These are phyloP conservation scores for Keqinozyma sinolaborantium DNA, from an alignment of 1,139 yeast species.

Conservation along the genomic window DNA sequence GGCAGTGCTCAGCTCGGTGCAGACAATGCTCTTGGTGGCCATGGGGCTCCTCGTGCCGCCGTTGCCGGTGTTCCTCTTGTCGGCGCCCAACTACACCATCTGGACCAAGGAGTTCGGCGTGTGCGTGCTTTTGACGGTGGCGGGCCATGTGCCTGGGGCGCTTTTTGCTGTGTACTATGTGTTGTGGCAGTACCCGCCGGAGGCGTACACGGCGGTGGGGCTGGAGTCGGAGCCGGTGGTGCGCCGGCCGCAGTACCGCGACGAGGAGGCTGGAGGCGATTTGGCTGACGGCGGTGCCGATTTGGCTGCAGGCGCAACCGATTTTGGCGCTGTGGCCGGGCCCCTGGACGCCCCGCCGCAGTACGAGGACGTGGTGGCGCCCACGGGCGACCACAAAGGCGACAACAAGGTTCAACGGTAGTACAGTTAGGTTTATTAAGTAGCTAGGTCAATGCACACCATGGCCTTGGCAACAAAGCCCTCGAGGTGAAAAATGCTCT, in stretches of 20 bases:
- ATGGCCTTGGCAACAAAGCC: constrained; percentile 89
- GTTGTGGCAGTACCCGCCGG: constrained; percentile 20
- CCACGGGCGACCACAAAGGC: constrained; percentile 18
- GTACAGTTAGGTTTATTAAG: neutral
- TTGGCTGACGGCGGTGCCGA: too few relatives aligned
- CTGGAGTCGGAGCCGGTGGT: neutral
- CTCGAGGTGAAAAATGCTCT: constrained; percentile 90
- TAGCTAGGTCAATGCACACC: constrained; percentile 44
- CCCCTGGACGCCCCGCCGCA: constrained; percentile 9
- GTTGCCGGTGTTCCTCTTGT: constrained; percentile 31
- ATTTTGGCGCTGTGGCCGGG: constrained; percentile 1
- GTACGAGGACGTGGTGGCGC: constrained; percentile 11
- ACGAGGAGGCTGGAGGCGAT: neutral
- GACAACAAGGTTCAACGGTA: constrained; percentile 31
- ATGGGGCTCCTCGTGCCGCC: constrained; percentile 39
- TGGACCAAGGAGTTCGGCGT: constrained; percentile 35
- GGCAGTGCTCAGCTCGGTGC: constrained; percentile 6
- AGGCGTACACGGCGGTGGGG: constrained; percentile 6
- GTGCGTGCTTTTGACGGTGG: constrained; percentile 29
- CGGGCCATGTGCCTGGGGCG: constrained; percentile 38
- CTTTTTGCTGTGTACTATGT: constrained; percentile 32
- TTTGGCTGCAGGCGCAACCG: too few relatives aligned
- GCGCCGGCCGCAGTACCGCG: constrained; percentile 1
- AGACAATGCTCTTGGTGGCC: constrained; percentile 24
- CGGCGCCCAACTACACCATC: constrained; percentile 17